phyloP scores from a whole-genome alignment of 164 flowering plant genomes.

The Vitis rupestris region DNA sequence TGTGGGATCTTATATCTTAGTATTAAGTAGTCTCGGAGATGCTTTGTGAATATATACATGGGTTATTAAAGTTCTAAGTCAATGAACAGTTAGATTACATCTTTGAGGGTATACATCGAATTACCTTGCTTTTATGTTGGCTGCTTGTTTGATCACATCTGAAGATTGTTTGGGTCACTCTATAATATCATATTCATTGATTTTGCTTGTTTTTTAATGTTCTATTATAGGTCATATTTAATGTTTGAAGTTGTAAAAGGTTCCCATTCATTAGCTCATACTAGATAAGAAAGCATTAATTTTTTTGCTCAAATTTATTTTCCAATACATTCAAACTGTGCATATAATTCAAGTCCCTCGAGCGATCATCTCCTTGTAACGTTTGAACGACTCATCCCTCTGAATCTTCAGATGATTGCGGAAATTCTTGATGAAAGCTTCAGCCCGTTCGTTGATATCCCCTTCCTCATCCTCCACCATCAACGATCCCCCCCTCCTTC shows the following conservation, averaged over 20 bases:
- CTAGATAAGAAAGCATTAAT: background rate
- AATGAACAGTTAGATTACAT: constrained; percentile 10
- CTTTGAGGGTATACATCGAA: background rate
- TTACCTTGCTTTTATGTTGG: background rate
- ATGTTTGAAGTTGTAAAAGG: background rate
- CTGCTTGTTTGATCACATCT: background rate
- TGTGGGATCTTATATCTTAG: constrained; percentile 10
- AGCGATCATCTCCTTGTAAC: constrained; percentile 28
- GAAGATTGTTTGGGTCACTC: background rate
- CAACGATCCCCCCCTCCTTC: background rate
- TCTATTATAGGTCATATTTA: background rate
- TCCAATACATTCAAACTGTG: background rate
- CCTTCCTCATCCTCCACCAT: constrained; percentile 16
- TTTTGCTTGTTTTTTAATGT: background rate
- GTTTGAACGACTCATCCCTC: constrained; percentile 27
- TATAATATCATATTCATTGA: too few relatives aligned
- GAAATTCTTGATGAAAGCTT: constrained; percentile 46
- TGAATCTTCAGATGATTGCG: constrained; percentile 34
- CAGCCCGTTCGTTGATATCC: constrained; percentile 33
- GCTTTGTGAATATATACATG: constrained; percentile 29
- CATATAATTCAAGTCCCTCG: constrained; percentile 15
- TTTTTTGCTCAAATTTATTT: background rate
- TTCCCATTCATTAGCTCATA: background rate
- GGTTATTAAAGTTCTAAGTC: constrained; percentile 7
- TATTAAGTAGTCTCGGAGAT: constrained; percentile 17